Percentiles rank a stretch among this genome's conserved stretches.
phyloP scores from a whole-genome alignment of 495 filamentous ascomycete species.

The Trichoderma asperelloides region DNA sequence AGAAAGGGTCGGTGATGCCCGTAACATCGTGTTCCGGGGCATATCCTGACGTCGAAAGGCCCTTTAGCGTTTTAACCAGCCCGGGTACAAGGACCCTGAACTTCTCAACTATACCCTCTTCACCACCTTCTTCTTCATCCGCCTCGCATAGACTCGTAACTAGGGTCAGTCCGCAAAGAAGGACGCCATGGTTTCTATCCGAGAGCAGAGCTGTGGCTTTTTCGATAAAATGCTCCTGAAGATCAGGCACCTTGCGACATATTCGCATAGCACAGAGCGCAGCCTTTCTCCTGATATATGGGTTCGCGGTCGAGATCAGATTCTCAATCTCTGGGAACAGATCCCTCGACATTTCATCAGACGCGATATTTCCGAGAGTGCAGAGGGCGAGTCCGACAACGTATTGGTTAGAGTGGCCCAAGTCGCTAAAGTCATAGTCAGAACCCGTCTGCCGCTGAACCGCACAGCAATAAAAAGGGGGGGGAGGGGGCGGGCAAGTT shows the following conservation, averaged over 20 bases:
- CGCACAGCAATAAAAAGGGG: constrained; percentile 11
- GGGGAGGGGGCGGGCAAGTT: constrained; percentile 15
- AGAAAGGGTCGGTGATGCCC: constrained; percentile 96
- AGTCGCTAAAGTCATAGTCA: constrained; percentile 56
- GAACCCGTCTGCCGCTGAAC: constrained; percentile 14
- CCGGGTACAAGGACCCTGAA: constrained; percentile 72
- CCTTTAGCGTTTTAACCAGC: constrained; percentile 85
- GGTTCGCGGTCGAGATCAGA: constrained; percentile 83
- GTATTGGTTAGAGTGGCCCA: constrained; percentile 96
- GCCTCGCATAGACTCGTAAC: constrained; percentile 90
- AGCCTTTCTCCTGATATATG: constrained; percentile 93
- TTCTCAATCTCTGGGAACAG: constrained; percentile 90
- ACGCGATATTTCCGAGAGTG: constrained; percentile 94
- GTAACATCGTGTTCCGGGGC: constrained; percentile 97
- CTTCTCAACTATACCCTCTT: constrained; percentile 76
- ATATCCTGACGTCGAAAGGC: constrained; percentile 87
- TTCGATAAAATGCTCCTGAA: constrained; percentile 94
- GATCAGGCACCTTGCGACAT: constrained; percentile 92
- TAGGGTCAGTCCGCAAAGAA: constrained; percentile 85
- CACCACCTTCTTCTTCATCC: constrained; percentile 80
- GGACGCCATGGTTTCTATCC: constrained; percentile 87
- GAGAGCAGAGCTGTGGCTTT: constrained; percentile 83
- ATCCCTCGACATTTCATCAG: constrained; percentile 97
- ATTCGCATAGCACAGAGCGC: constrained; percentile 99
- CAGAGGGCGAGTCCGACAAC: constrained; percentile 94